Percentiles rank a stretch among this genome's conserved stretches.
Evolutionary conservation across 2,329 filamentous ascomycete genomes (phyloP).

Genomic region (Arthrobotrys sinensis): DNA sequence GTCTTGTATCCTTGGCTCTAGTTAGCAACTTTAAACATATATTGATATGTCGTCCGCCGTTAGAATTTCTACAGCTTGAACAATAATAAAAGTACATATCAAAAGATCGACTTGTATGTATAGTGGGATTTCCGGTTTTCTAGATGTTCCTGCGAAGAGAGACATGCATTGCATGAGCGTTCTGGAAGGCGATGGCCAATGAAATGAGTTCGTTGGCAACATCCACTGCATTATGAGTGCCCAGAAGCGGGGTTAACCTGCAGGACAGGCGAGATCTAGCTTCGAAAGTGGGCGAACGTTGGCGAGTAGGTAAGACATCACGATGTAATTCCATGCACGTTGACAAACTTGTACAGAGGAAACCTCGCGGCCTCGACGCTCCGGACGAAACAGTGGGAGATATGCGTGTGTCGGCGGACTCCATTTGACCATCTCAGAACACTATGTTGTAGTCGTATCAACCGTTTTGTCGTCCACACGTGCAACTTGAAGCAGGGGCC

Average conservation of each 20-base stretch:
- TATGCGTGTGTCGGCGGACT: conserved; percentile 28
- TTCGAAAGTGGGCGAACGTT: conserved; percentile 10
- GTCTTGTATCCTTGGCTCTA: conserved; percentile 24
- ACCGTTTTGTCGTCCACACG: conserved; percentile 26
- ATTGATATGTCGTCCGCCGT: neutral
- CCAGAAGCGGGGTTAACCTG: conserved; percentile 25
- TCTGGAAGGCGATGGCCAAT: conserved; percentile 33
- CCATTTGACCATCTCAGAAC: neutral
- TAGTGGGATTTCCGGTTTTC: neutral
- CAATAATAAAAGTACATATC: neutral
- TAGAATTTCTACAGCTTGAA: neutral
- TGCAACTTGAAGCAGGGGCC: conserved; percentile 28
- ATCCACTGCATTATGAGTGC: conserved; percentile 20
- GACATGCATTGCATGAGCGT: conserved; percentile 48
- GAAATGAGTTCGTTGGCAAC: conserved; percentile 11
- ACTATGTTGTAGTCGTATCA: conserved; percentile 17
- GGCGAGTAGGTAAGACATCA: conserved; percentile 16
- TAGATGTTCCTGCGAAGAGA: conserved; percentile 45
- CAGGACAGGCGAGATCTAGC: conserved; percentile 21
- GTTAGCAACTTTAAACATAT: neutral
- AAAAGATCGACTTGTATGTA: neutral
- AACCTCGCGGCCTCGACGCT: neutral
- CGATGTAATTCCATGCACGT: neutral
- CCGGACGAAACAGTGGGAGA: conserved; percentile 8
- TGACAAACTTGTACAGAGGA: neutral